These are phyloP conservation scores for Alternaria atra DNA, from an alignment of 2,329 filamentous ascomycete species.

Conservation along the genomic window DNA sequence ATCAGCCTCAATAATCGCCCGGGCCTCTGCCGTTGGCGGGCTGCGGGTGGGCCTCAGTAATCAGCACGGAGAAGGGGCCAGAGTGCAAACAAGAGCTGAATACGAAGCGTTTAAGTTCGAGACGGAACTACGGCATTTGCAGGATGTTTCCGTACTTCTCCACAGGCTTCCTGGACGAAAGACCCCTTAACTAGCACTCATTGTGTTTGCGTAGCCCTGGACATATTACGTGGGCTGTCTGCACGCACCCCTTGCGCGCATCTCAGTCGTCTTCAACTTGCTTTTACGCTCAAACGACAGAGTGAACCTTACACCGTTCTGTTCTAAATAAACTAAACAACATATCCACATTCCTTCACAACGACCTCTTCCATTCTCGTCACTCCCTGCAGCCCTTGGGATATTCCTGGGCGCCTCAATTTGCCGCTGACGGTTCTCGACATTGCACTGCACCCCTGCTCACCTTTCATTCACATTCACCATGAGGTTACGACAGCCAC, in stretches of 20 bases:
- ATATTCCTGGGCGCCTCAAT: not conserved
- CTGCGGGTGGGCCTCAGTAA: conserved; percentile 3
- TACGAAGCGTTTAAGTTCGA: conserved; percentile 25
- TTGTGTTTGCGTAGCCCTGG: conserved; percentile 17
- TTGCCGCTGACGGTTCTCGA: conserved; percentile 8
- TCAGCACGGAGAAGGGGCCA: conserved; percentile 35
- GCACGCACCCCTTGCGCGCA: conserved; percentile 41
- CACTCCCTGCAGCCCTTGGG: conserved; percentile 12
- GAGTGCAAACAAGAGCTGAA: conserved; percentile 18
- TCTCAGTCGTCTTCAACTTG: conserved; percentile 26
- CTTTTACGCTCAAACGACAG: conserved; percentile 22
- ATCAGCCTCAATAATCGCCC: not conserved
- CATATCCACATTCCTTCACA: conserved; percentile 7
- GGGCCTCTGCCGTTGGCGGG: conserved; percentile 16
- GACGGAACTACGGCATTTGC: conserved; percentile 20
- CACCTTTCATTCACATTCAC: conserved; percentile 28
- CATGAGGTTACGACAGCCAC: conserved; percentile 68
- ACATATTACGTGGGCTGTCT: conserved; percentile 30
- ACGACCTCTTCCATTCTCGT: conserved; percentile 18
- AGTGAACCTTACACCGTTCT: conserved; percentile 12
- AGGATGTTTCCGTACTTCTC: conserved; percentile 10
- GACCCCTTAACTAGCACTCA: conserved; percentile 28
- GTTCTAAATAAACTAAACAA: conserved; percentile 9
- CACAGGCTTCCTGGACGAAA: conserved; percentile 15
- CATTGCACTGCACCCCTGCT: conserved; percentile 15